These are phyloP conservation scores for Histomonas meleagridis DNA, from an alignment of 208 protist species.

Conservation along the genomic window DNA sequence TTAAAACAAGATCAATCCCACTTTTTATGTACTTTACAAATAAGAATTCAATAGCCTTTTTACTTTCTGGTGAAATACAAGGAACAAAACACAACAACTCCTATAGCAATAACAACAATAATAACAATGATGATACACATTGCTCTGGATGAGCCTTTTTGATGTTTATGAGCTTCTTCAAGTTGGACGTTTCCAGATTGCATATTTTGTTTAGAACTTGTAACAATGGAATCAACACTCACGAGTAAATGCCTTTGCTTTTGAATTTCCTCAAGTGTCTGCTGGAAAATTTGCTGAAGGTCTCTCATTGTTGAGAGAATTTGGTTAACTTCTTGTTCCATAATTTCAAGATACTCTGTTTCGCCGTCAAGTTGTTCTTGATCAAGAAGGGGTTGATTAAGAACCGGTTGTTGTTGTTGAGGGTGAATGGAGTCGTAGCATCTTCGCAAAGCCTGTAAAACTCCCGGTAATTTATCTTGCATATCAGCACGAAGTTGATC, in stretches of 20 bases:
- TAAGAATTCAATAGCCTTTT: too few species aligned
- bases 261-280: background rate
- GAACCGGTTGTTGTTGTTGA: too few species aligned
- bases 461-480: background rate
- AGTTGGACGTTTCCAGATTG: background rate
- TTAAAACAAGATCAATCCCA: too few species aligned
- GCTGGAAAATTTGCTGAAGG: background rate
- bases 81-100: background rate
- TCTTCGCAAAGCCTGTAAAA: background rate
- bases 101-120: background rate
- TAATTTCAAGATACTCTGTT: background rate
- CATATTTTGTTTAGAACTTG: background rate
- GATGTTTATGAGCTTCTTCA: background rate
- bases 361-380: background rate
- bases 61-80: too few species aligned
- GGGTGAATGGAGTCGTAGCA: background rate
- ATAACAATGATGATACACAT: background rate
- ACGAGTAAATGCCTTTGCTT: background rate
- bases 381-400: background rate
- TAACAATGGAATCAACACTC: background rate
- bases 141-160: background rate
- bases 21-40: too few species aligned
- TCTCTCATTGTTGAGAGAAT: slow-evolving; percentile 34
- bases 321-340: background rate
- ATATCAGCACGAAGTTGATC: background rate